phyloP scores from a whole-genome alignment of 2,329 filamentous ascomycete species.

The Sordariomycetes sp. region DNA sequence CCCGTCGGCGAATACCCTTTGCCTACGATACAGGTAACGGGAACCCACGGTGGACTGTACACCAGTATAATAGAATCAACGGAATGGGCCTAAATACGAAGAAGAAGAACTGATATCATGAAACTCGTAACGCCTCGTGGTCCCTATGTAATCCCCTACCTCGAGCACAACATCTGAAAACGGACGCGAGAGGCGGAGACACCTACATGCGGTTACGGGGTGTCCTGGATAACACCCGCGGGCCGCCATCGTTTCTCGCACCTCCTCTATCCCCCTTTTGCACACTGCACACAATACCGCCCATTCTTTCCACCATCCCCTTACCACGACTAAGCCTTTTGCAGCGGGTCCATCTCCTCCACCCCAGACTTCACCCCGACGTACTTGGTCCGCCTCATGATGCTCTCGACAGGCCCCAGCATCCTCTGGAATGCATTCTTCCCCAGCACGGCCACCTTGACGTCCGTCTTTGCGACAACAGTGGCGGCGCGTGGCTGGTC shows the following conservation, averaged over 20 bases:
- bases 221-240: neutral
- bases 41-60: neutral
- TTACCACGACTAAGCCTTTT: constrained; percentile 16
- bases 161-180: neutral
- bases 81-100: neutral
- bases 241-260: neutral
- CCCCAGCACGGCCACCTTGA: constrained; percentile 86
- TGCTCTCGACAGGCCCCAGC: constrained; percentile 84
- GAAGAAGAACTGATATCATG: neutral
- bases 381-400: constrained; percentile 74
- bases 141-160: neutral
- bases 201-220: neutral
- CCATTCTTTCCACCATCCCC: neutral
- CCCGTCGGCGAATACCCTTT: neutral
- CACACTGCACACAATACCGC: neutral
- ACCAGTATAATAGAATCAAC: neutral
- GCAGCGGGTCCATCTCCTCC: constrained; percentile 58
- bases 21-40: neutral
- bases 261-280: neutral
- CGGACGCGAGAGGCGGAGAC: neutral
- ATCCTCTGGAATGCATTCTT: constrained; percentile 93
- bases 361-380: constrained; percentile 49
- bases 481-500: constrained; percentile 89
- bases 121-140: neutral
- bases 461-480: constrained; percentile 71